These are phyloP conservation scores for Clarireedia monteithiana DNA, from an alignment of 2,329 filamentous ascomycete species.

Conservation along the genomic window DNA sequence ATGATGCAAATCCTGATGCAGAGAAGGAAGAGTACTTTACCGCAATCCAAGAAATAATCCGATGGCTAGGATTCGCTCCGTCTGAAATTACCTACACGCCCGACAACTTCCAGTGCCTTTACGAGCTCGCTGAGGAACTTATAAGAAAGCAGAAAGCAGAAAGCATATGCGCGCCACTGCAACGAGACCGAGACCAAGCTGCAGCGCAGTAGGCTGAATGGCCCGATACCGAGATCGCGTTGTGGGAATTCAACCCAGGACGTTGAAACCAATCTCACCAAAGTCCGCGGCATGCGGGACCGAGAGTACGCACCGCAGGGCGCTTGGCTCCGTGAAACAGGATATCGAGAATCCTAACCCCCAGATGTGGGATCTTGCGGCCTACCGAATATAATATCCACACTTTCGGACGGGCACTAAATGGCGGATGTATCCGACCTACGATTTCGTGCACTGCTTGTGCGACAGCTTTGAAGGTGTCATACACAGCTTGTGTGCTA, in stretches of 20 bases:
- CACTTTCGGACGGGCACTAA: conserved; percentile 74
- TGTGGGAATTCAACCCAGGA: conserved; percentile 73
- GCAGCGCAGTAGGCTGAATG: conserved; percentile 67
- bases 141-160: conserved; percentile 60
- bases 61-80: conserved; percentile 76
- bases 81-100: conserved; percentile 76
- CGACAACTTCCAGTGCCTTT: conserved; percentile 79
- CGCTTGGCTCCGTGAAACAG: conserved; percentile 83
- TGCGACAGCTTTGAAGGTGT: conserved; percentile 90
- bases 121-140: conserved; percentile 80
- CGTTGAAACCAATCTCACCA: conserved; percentile 66
- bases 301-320: conserved; percentile 81
- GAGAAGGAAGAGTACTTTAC: conserved; percentile 86
- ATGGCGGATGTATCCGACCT: conserved; percentile 93
- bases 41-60: conserved; percentile 80
- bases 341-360: conserved; percentile 76
- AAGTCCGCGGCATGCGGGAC: conserved; percentile 86
- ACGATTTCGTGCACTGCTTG: conserved; percentile 85
- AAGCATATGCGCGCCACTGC: conserved; percentile 84
- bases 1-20: conserved; percentile 91
- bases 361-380: conserved; percentile 93
- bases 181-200: conserved; percentile 72
- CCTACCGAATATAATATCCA: conserved; percentile 75
- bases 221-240: conserved; percentile 65
- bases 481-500: conserved; percentile 67